A percentile compares a stretch with the other conserved stretches of the same genome.
These are phyloP conservation scores for Pyrenopolyporus hunteri DNA, from an alignment of 495 filamentous ascomycete species.

Conservation along the genomic window DNA sequence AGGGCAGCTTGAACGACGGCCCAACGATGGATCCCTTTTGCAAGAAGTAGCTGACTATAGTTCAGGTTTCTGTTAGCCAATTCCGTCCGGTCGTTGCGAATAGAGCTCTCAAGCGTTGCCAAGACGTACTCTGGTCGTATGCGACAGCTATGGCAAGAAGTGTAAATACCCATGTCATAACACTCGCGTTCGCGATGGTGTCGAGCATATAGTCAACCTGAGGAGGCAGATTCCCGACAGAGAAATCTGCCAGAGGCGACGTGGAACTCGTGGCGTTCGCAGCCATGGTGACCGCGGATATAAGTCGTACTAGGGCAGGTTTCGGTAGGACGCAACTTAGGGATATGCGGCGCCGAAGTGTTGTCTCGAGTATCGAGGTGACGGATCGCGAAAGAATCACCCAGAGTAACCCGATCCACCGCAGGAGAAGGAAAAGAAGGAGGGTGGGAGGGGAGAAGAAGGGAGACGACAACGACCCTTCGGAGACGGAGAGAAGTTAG, in stretches of 20 bases:
- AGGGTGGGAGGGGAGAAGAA: not conserved
- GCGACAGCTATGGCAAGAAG: slow-evolving; percentile 71
- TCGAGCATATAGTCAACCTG: slow-evolving; percentile 53
- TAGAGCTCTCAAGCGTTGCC: not conserved
- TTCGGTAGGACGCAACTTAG: not conserved
- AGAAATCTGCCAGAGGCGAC: slow-evolving; percentile 74
- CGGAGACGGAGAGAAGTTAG: slow-evolving; percentile 10
- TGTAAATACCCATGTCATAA: slow-evolving; percentile 69
- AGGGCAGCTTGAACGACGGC: slow-evolving; percentile 83
- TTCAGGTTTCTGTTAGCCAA: slow-evolving; percentile 36
- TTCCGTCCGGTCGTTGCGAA: slow-evolving; percentile 3
- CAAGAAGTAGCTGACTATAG: slow-evolving; percentile 78
- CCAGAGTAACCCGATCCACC: slow-evolving; percentile 8
- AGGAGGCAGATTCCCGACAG: slow-evolving; percentile 49
- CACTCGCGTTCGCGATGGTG: slow-evolving; percentile 58
- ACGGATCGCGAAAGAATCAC: slow-evolving; percentile 1
- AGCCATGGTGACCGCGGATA: slow-evolving; percentile 57
- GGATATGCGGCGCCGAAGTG: slow-evolving; percentile 13
- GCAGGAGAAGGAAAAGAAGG: not conserved
- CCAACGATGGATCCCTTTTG: slow-evolving; percentile 88
- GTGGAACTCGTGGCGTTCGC: slow-evolving; percentile 72
- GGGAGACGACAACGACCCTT: slow-evolving; percentile 15
- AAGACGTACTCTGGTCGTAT: slow-evolving; percentile 82
- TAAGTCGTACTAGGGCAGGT: not conserved
- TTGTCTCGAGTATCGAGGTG: not conserved